Percentiles rank a stretch among this genome's conserved stretches.
phyloP scores from a whole-genome alignment of 2,329 filamentous ascomycete species.

The Verticillium dahliae region DNA sequence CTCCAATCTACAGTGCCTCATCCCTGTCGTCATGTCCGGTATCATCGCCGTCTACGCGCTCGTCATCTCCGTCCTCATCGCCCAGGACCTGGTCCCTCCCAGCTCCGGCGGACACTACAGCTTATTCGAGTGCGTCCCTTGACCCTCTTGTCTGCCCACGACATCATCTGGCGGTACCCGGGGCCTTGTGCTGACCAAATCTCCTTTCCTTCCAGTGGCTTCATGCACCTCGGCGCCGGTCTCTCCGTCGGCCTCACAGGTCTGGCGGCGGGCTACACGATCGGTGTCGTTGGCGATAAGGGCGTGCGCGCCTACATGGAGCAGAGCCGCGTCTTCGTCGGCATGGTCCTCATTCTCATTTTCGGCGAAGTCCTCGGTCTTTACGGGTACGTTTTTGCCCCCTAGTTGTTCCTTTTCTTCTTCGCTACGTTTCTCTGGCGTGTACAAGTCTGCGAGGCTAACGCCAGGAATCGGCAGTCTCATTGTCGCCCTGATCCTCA shows the following conservation, averaged over 20 bases:
- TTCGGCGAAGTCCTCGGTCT: constrained; percentile 96
- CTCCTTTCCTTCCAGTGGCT: constrained; percentile 51
- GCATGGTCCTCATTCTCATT: constrained; percentile 98
- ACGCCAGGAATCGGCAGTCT: constrained; percentile 46
- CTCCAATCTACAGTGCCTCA: constrained; percentile 54
- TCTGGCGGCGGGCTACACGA: constrained; percentile 90
- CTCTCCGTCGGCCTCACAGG: constrained; percentile 88
- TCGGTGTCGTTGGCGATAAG: constrained; percentile 90
- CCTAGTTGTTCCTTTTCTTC: too few species aligned
- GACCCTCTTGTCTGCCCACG: too few species aligned
- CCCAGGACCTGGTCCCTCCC: constrained; percentile 76
- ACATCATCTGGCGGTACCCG: background rate
- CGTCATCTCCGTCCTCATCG: constrained; percentile 93
- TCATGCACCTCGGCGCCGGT: constrained; percentile 89
- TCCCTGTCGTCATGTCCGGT: constrained; percentile 95
- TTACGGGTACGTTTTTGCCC: constrained; percentile 65
- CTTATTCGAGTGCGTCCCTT: constrained; percentile 64
- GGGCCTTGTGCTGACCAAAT: constrained; percentile 9
- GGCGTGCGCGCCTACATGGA: constrained; percentile 94
- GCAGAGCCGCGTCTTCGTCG: constrained; percentile 92
- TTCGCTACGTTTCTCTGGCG: too few species aligned
- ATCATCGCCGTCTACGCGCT: constrained; percentile 98
- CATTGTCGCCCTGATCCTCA: constrained; percentile 88
- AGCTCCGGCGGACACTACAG: constrained; percentile 61
- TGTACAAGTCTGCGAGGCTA: background rate